These are phyloP conservation scores for Citrus trifoliata DNA, from an alignment of 345 rosid genomes.

Conservation along the genomic window DNA sequence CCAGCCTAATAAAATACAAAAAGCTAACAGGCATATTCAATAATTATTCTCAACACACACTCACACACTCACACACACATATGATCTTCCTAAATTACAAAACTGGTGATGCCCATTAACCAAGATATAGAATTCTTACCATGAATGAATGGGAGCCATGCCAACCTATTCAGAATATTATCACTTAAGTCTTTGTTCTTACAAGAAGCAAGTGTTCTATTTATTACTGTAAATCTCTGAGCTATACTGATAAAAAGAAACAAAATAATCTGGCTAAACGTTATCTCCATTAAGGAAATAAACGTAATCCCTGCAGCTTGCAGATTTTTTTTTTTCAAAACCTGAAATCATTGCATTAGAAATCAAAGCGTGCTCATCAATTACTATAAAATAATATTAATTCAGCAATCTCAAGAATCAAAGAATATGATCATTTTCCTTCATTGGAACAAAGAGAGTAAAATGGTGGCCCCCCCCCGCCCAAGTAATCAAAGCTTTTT, in stretches of 20 bases:
- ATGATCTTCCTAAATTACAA: neutral
- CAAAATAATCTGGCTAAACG: neutral
- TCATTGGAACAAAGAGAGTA: neutral
- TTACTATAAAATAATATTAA: neutral
- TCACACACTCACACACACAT: too few species aligned
- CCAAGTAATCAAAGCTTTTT: neutral
- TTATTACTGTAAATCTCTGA: neutral
- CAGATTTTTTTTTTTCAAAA: neutral
- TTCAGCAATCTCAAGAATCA: neutral
- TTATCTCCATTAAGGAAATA: neutral
- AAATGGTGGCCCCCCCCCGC: constrained; percentile 7
- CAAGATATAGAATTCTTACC: neutral
- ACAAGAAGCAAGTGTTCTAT: neutral
- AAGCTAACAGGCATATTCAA: neutral
- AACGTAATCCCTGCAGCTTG: neutral
- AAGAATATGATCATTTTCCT: neutral
- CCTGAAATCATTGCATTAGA: neutral
- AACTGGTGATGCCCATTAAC: neutral
- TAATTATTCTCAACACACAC: neutral
- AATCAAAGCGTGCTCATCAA: neutral
- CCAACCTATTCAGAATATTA: neutral
- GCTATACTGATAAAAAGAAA: neutral
- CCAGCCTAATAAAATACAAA: neutral
- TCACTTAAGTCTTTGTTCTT: neutral
- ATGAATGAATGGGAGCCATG: neutral